Evolutionary conservation across 331 rosid genomes (phyloP).

Genomic region (Quercus tomentella): DNA sequence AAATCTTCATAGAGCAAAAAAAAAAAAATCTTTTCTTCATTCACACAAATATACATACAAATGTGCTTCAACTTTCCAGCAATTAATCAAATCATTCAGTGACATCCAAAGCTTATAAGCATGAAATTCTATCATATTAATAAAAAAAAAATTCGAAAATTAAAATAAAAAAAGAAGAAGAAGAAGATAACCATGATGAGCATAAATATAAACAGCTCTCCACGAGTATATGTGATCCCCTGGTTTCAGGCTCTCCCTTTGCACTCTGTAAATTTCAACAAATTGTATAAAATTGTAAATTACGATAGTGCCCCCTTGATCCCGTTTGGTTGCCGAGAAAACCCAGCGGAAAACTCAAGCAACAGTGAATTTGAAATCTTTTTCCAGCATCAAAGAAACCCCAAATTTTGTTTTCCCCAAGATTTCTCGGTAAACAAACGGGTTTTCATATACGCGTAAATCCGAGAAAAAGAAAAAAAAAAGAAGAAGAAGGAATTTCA

Average conservation of each 20-base stretch:
- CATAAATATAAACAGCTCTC: conserved; percentile 84
- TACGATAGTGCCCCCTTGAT: background rate
- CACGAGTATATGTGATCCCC: conserved; percentile 98
- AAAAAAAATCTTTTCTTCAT: background rate
- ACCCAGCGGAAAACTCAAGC: background rate
- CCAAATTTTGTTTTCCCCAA: background rate
- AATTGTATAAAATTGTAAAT: background rate
- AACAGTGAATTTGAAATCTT: background rate
- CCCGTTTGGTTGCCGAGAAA: background rate
- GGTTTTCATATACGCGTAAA: background rate
- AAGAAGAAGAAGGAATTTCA: too few relatives aligned
- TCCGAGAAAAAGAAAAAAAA: background rate
- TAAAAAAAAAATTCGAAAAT: background rate
- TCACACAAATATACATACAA: background rate
- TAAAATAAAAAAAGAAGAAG: background rate
- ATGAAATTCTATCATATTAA: background rate
- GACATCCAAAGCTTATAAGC: background rate
- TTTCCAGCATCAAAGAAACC: background rate
- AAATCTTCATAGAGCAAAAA: background rate
- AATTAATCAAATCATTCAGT: background rate
- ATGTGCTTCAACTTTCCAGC: background rate
- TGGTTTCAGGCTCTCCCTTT: conserved; percentile 58
- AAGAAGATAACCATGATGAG: conserved; percentile 78
- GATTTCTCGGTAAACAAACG: background rate
- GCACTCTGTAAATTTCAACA: conserved; percentile 36